These are phyloP conservation scores for Picea engelmannii DNA, from an alignment of 83 land plant genomes.

Conservation along the genomic window DNA sequence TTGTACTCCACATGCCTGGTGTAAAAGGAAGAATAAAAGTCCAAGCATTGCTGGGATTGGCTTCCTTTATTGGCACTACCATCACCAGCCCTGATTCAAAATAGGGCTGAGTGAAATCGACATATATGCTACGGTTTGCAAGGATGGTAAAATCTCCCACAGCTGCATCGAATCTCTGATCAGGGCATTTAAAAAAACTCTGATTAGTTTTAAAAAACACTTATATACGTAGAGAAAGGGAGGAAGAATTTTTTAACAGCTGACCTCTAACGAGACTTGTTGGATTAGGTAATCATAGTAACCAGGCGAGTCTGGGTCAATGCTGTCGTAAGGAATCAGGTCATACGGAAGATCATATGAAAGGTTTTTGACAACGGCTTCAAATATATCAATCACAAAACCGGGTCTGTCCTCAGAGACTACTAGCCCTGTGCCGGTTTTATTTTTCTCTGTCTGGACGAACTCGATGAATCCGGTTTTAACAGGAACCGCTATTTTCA, in stretches of 20 bases:
- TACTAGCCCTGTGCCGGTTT: background rate
- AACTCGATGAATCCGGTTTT: conserved; percentile 18
- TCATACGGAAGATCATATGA: conserved; percentile 36
- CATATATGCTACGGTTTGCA: conserved; percentile 41
- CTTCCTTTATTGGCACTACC: conserved; percentile 38
- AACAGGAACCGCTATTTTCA: conserved; percentile 25
- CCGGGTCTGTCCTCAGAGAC: background rate
- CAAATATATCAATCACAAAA: conserved; percentile 1
- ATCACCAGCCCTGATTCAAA: conserved; percentile 51
- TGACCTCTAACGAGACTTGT: conserved; percentile 16
- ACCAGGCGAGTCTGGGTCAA: background rate
- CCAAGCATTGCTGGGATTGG: conserved; percentile 36
- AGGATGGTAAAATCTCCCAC: conserved; percentile 66
- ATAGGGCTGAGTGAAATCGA: conserved; percentile 63
- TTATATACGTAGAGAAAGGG: background rate
- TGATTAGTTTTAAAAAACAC: background rate
- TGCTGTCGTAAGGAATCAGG: conserved; percentile 10
- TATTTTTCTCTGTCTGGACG: background rate
- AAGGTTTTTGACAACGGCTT: background rate
- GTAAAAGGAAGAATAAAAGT: conserved; percentile 54
- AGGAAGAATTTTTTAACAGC: background rate
- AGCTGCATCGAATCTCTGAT: conserved; percentile 54
- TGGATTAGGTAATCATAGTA: conserved; percentile 33
- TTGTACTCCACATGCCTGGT: conserved; percentile 41
- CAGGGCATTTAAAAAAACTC: background rate